These are phyloP conservation scores for Penicillium verhagenii DNA, from an alignment of 495 filamentous ascomycete genomes.

Conservation along the genomic window DNA sequence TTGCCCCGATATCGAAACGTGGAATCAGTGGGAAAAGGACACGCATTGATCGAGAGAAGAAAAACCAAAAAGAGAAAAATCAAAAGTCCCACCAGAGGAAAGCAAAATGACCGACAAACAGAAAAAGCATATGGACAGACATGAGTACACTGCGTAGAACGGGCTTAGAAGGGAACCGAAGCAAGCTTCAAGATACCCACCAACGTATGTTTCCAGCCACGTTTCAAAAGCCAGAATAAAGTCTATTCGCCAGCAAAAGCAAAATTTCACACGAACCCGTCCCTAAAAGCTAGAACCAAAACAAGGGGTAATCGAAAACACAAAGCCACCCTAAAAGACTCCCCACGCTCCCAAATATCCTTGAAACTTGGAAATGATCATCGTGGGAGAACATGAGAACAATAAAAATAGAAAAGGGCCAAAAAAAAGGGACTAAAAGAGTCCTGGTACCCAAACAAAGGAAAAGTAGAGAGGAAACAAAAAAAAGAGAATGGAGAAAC, in stretches of 20 bases:
- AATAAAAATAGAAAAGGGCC: neutral
- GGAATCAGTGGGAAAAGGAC: conserved; percentile 1
- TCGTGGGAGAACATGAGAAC: neutral
- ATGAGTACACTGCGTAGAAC: conserved; percentile 16
- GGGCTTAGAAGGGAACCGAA: neutral
- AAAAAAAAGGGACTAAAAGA: too few species aligned
- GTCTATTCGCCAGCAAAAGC: conserved; percentile 14
- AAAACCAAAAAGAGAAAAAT: neutral
- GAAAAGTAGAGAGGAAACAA: too few species aligned
- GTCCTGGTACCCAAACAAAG: too few species aligned
- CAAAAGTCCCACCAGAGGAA: conserved; percentile 8
- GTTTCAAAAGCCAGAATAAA: conserved; percentile 8
- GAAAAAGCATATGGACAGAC: conserved; percentile 14
- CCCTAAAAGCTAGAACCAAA: conserved; percentile 5
- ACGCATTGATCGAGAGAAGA: too few species aligned
- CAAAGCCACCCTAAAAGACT: conserved; percentile 21
- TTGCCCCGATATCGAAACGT: conserved; percentile 8
- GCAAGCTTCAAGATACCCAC: neutral
- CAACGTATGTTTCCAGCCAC: neutral
- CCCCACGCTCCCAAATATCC: conserved; percentile 23
- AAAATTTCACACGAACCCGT: neutral
- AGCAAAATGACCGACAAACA: neutral
- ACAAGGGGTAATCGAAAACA: conserved; percentile 20
- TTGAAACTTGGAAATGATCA: conserved; percentile 1
- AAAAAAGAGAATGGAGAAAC: neutral